phyloP scores from a whole-genome alignment of 495 filamentous ascomycete genomes.

The Friedmanniomyces simplex region DNA sequence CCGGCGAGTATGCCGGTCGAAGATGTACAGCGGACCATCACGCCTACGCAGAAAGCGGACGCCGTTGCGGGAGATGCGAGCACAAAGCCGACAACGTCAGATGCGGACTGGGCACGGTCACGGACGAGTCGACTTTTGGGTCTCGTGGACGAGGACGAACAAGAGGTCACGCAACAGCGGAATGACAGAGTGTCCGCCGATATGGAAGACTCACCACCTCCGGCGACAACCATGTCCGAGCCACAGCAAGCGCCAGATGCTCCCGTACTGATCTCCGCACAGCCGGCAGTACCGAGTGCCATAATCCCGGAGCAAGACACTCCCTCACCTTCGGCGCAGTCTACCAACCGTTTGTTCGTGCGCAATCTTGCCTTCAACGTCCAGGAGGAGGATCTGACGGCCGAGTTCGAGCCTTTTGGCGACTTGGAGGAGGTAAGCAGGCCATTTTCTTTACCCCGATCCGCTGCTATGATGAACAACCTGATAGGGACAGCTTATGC shows the following conservation, averaged over 20 bases:
- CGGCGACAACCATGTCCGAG: slow-evolving; percentile 23
- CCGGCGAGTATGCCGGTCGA: not conserved
- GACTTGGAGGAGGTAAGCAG: slow-evolving; percentile 73
- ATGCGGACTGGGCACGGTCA: slow-evolving; percentile 87
- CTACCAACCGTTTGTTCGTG: slow-evolving; percentile 62
- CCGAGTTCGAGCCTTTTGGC: slow-evolving; percentile 60
- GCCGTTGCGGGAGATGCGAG: not conserved
- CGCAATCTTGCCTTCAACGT: slow-evolving; percentile 78
- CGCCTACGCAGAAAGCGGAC: not conserved
- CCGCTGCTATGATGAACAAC: slow-evolving; percentile 70
- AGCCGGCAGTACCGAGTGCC: not conserved
- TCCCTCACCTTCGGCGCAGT: no score
- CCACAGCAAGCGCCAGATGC: slow-evolving; percentile 3
- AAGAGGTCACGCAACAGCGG: not conserved
- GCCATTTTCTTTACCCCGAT: slow-evolving; percentile 19
- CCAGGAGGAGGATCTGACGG: slow-evolving; percentile 64
- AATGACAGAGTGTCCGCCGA: not conserved
- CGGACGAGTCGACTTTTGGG: slow-evolving; percentile 85
- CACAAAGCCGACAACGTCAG: slow-evolving; percentile 41
- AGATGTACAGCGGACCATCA: no score
- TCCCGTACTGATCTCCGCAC: not conserved
- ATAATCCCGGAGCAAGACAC: slow-evolving; percentile 20
- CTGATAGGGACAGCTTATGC: slow-evolving; percentile 99
- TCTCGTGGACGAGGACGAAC: slow-evolving; percentile 56
- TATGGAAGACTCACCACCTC: slow-evolving; percentile 22